Evolutionary conservation across 2,329 filamentous ascomycete species (phyloP).

Genomic region (Pseudocercospora musae): DNA sequence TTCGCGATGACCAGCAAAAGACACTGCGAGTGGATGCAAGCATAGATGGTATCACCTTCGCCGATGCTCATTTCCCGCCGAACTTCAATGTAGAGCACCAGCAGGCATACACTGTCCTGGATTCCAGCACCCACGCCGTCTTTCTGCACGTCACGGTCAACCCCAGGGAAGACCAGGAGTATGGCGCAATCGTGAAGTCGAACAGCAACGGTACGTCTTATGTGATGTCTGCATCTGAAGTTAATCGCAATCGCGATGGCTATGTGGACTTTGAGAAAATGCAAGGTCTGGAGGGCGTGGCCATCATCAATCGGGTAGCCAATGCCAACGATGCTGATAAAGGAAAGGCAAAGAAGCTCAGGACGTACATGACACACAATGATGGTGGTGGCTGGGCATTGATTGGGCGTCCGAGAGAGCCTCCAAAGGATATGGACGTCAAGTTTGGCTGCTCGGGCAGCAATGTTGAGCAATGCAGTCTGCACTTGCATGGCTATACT

Average conservation of each 20-base stretch:
- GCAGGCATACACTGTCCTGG: constrained; percentile 85
- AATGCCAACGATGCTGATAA: constrained; percentile 65
- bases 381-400: constrained; percentile 86
- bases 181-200: constrained; percentile 90
- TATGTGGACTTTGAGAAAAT: constrained; percentile 98
- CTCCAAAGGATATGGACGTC: constrained; percentile 63
- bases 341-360: constrained; percentile 71
- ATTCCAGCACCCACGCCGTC: constrained; percentile 90
- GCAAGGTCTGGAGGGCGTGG: constrained; percentile 84
- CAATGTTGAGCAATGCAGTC: constrained; percentile 64
- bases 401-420: constrained; percentile 67
- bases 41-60: constrained; percentile 78
- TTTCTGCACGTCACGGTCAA: constrained; percentile 90
- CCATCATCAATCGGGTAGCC: constrained; percentile 77
- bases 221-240: constrained; percentile 73
- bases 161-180: constrained; percentile 60
- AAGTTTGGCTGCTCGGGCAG: constrained; percentile 60
- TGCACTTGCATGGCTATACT: constrained; percentile 95
- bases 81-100: constrained; percentile 78
- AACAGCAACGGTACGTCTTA: constrained; percentile 98
- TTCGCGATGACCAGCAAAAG: constrained; percentile 61
- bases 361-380: constrained; percentile 92
- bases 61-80: constrained; percentile 77
- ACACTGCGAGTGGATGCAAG: constrained; percentile 76
- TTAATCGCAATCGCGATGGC: constrained; percentile 73